These are phyloP conservation scores for Hygrocybe coccinea DNA, from an alignment of 768 basidiomycete species.

Conservation along the genomic window DNA sequence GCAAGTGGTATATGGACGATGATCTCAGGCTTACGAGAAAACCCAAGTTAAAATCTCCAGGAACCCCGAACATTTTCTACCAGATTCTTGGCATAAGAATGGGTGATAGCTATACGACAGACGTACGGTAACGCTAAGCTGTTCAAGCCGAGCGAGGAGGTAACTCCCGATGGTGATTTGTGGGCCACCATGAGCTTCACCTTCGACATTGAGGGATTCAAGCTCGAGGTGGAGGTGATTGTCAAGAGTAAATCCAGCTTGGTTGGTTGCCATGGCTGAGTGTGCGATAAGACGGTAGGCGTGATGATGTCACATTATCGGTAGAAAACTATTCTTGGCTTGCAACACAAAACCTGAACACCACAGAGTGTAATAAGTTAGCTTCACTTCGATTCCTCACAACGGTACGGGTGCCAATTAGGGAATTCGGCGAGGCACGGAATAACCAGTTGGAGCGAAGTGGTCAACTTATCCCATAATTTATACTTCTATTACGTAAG, in stretches of 20 bases:
- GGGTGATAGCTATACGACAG: not conserved
- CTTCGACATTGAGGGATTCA: conserved; percentile 36
- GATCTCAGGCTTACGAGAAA: not conserved
- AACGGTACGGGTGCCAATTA: no score
- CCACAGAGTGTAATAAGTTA: no score
- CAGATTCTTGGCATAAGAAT: not conserved
- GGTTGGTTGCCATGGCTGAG: not conserved
- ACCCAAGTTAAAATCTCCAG: conserved; percentile 82
- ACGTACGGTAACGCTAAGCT: conserved; percentile 59
- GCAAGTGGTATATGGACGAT: not conserved
- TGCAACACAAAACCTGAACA: no score
- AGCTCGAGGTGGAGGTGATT: conserved; percentile 45
- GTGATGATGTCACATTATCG: no score
- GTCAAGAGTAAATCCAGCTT: conserved; percentile 26
- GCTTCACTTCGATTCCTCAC: no score
- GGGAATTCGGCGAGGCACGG: no score
- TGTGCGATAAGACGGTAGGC: no score
- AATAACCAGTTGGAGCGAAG: no score
- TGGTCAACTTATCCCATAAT: no score
- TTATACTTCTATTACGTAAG: no score
- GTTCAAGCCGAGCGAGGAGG: conserved; percentile 55
- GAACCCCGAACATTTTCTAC: conserved; percentile 78
- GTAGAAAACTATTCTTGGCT: no score
- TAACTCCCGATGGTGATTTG: conserved; percentile 54
- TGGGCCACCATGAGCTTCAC: conserved; percentile 24